A percentile compares a stretch with the other conserved stretches of the same genome.
Evolutionary conservation across 345 rosid genomes (phyloP).

Genomic region (Murraya paniculata): DNA sequence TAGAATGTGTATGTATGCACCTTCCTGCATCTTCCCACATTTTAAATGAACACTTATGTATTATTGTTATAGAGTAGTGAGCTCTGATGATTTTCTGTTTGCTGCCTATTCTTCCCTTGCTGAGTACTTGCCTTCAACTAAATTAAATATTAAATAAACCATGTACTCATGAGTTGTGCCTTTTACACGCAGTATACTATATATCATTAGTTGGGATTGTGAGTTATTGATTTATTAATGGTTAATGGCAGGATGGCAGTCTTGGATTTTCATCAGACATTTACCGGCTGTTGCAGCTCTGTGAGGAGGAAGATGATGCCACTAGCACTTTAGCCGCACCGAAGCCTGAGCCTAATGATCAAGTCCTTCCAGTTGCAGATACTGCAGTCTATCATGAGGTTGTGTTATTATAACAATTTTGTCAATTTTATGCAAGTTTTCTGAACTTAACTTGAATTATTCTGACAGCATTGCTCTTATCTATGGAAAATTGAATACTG

Average conservation of each 20-base stretch:
- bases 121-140: not conserved
- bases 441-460: not conserved
- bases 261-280: conserved; percentile 86
- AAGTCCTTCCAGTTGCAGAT: conserved; percentile 49
- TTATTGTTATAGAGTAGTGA: not conserved
- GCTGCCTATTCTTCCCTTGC: not conserved
- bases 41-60: not conserved
- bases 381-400: conserved; percentile 59
- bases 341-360: conserved; percentile 85
- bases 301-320: conserved; percentile 99
- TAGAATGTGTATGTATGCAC: not conserved
- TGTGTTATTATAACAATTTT: conserved; percentile 10
- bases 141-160: not conserved
- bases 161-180: not conserved
- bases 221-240: conserved; percentile 5
- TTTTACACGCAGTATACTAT: not conserved
- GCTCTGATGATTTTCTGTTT: not conserved
- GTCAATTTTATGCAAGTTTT: not conserved
- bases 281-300: conserved; percentile 80
- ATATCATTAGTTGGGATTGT: not conserved
- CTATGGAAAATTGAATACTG: not conserved
- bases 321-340: conserved; percentile 79
- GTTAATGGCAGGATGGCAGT: conserved; percentile 65
- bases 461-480: not conserved
- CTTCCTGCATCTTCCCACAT: not conserved